These are phyloP conservation scores for Diplogelasinospora grovesii DNA, from an alignment of 495 filamentous ascomycete species.

Conservation along the genomic window DNA sequence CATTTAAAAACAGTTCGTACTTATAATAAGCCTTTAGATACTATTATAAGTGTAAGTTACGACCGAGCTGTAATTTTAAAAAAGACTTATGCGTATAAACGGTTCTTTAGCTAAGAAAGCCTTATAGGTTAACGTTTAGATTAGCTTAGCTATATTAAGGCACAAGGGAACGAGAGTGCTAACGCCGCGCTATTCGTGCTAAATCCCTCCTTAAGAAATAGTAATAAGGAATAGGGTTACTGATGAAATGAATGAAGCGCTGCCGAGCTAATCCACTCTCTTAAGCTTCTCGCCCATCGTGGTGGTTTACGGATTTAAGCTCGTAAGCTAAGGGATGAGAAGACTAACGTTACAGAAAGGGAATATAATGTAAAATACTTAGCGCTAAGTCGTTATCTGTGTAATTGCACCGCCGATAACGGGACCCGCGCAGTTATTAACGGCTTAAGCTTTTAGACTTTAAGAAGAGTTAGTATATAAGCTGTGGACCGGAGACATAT, in stretches of 20 bases:
- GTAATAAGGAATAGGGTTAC: slow-evolving; percentile 47
- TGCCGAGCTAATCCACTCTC: slow-evolving; percentile 34
- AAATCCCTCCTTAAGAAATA: slow-evolving; percentile 50
- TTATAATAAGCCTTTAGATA: slow-evolving; percentile 32
- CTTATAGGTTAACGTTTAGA: slow-evolving; percentile 33
- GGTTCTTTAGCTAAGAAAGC: slow-evolving; percentile 39
- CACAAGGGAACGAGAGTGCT: slow-evolving; percentile 42
- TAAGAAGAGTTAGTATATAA: too few species aligned
- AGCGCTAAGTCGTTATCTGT: slow-evolving; percentile 33
- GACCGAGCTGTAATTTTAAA: slow-evolving; percentile 30
- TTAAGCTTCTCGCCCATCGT: slow-evolving; percentile 26
- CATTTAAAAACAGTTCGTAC: slow-evolving; percentile 21
- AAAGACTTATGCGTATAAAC: slow-evolving; percentile 47
- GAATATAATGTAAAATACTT: slow-evolving; percentile 39
- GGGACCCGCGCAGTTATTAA: too few species aligned
- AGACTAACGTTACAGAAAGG: slow-evolving; percentile 31
- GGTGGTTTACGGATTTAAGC: slow-evolving; percentile 23
- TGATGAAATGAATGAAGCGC: slow-evolving; percentile 40
- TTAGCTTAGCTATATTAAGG: slow-evolving; percentile 29
- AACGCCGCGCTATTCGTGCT: slow-evolving; percentile 43
- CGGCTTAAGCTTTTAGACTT: too few species aligned
- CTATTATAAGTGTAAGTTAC: slow-evolving; percentile 27
- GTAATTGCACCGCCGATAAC: slow-evolving; percentile 75
- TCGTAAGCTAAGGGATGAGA: slow-evolving; percentile 28
- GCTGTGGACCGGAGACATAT: slow-evolving; percentile 64